Evolutionary conservation across 2,329 filamentous ascomycete species (phyloP).

Genomic region (Colletotrichum tanaceti): DNA sequence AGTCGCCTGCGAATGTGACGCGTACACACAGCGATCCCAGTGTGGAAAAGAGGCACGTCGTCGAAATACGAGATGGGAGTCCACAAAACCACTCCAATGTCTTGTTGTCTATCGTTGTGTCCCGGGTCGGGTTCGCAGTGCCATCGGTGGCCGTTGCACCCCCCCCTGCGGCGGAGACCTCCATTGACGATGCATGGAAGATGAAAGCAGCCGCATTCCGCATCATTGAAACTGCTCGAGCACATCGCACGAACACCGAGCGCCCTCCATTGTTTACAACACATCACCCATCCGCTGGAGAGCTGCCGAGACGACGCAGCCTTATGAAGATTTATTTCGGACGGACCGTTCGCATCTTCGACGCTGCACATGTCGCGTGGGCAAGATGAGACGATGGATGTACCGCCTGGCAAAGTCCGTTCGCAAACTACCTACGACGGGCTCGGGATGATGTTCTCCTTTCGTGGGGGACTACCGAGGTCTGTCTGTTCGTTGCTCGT

Average conservation of each 20-base stretch:
- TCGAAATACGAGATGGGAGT: not conserved
- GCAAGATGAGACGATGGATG: slow-evolving; percentile 18
- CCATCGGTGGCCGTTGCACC: not conserved
- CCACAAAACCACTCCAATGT: not conserved
- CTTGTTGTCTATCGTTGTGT: not conserved
- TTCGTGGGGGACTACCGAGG: not conserved
- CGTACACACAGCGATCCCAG: not conserved
- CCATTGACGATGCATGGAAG: slow-evolving; percentile 8
- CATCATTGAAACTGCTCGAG: slow-evolving; percentile 15
- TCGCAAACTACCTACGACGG: slow-evolving; percentile 21
- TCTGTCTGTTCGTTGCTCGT: slow-evolving; percentile 1
- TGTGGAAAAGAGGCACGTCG: not conserved
- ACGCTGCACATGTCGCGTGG: not conserved
- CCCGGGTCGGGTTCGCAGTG: not conserved
- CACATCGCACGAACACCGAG: not conserved
- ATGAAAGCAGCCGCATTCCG: not conserved
- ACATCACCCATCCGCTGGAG: not conserved
- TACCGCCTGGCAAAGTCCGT: not conserved
- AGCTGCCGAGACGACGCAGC: slow-evolving; percentile 18
- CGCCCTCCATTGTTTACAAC: no score
- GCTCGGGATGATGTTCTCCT: slow-evolving; percentile 3
- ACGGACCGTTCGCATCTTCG: slow-evolving; percentile 10
- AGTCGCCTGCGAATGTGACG: not conserved
- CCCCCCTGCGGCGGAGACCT: not conserved
- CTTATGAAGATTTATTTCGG: slow-evolving; percentile 10